These are phyloP conservation scores for Penicillium sp. DNA, from an alignment of 2,329 filamentous ascomycete genomes.

Conservation along the genomic window DNA sequence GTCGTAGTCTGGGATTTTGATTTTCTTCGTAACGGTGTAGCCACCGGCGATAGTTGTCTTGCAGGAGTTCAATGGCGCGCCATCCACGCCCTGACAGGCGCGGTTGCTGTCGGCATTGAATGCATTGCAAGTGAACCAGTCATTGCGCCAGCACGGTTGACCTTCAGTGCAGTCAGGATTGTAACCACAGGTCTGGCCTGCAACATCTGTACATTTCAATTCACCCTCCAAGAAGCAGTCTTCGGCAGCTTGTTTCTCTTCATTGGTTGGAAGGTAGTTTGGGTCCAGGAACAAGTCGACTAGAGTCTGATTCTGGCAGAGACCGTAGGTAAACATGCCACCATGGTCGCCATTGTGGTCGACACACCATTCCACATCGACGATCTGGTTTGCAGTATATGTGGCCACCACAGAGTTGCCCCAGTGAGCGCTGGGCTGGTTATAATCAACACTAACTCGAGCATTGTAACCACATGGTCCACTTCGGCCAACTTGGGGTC, in stretches of 20 bases:
- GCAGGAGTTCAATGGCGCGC: slow-evolving; percentile 46
- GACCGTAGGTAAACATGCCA: slow-evolving; percentile 58
- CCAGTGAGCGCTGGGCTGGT: slow-evolving; percentile 48
- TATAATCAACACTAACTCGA: slow-evolving; percentile 55
- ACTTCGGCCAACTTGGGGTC: slow-evolving; percentile 49
- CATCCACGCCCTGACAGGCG: slow-evolving; percentile 49
- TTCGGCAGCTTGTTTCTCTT: slow-evolving; percentile 56
- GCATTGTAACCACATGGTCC: slow-evolving; percentile 57
- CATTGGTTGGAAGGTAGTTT: slow-evolving; percentile 50
- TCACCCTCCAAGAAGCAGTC: slow-evolving; percentile 53
- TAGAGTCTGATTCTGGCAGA: slow-evolving; percentile 54
- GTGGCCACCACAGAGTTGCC: slow-evolving; percentile 46
- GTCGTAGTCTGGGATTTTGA: slow-evolving; percentile 51
- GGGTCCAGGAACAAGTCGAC: slow-evolving; percentile 53
- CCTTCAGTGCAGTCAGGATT: slow-evolving; percentile 51
- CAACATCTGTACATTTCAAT: slow-evolving; percentile 52
- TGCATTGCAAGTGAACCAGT: slow-evolving; percentile 55
- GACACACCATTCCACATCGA: slow-evolving; percentile 58
- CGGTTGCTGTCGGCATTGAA: slow-evolving; percentile 16
- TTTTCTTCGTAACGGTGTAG: slow-evolving; percentile 54
- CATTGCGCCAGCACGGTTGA: slow-evolving; percentile 51
- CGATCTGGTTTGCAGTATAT: slow-evolving; percentile 47
- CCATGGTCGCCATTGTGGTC: slow-evolving; percentile 59
- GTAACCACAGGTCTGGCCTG: slow-evolving; percentile 51
- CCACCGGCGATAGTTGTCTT: slow-evolving; percentile 55